Conservation (phyloP, 1,139 yeast genomes). For the Lodderomyces orthopsilosis region DNA sequence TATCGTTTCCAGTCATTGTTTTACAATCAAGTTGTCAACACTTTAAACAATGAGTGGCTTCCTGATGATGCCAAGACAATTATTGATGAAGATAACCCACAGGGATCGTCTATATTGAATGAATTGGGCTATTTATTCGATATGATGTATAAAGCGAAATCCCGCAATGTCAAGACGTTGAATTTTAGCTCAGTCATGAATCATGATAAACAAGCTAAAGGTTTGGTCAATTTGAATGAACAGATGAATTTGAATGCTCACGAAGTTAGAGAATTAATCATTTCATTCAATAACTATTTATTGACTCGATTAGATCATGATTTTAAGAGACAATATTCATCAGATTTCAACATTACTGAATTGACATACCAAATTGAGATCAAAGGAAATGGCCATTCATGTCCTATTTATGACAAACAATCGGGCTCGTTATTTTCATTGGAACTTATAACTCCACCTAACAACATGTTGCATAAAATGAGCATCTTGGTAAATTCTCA, state of each 20-base stretch:
- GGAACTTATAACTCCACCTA: slow-evolving; percentile 36
- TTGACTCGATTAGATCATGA: slow-evolving; percentile 51
- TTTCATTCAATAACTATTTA: slow-evolving; percentile 59
- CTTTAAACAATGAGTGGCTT: slow-evolving; percentile 58
- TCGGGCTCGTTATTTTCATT: slow-evolving; percentile 22
- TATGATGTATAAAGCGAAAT: slow-evolving; percentile 82
- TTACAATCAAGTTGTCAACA: slow-evolving; percentile 59
- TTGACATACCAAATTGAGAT: slow-evolving; percentile 40
- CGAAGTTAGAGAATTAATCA: slow-evolving; percentile 41
- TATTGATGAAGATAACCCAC: slow-evolving; percentile 26
- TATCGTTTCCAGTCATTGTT: slow-evolving; percentile 74
- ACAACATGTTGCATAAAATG: slow-evolving; percentile 24
- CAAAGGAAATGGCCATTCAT: slow-evolving; percentile 27
- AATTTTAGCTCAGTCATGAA: slow-evolving; percentile 59
- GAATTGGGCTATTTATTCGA: slow-evolving; percentile 89
- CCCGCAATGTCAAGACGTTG: slow-evolving; percentile 66
- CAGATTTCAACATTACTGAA: slow-evolving; percentile 16
- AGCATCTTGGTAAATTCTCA: slow-evolving; percentile 23
- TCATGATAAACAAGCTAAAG: slow-evolving; percentile 46
- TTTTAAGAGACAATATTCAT: slow-evolving; percentile 30
- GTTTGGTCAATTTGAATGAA: slow-evolving; percentile 53
- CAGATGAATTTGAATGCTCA: slow-evolving; percentile 34
- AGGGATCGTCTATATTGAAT: slow-evolving; percentile 57
- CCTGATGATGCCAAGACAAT: slow-evolving; percentile 38
- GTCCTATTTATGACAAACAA: slow-evolving; percentile 32